Evolutionary conservation across 257 asterid species (phyloP).

Genomic region (Anisodus acutangulus): DNA sequence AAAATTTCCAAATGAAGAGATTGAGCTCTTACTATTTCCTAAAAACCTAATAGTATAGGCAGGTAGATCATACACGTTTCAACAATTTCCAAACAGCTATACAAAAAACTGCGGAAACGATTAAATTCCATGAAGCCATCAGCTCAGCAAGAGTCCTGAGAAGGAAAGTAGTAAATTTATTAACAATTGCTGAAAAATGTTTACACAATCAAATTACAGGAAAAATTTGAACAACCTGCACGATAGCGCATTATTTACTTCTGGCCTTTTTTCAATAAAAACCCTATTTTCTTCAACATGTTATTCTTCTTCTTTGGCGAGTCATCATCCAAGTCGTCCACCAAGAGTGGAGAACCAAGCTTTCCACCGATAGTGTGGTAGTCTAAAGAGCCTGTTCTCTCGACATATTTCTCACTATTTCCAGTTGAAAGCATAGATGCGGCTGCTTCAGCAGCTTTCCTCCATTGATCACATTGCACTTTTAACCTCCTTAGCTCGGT

Average conservation of each 20-base stretch:
- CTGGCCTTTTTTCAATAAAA: constrained; percentile 79
- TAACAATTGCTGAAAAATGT: constrained; percentile 9
- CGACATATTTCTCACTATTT: constrained; percentile 59
- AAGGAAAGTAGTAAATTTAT: constrained; percentile 16
- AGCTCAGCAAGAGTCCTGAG: neutral
- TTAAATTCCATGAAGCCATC: neutral
- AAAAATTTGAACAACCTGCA: constrained; percentile 30
- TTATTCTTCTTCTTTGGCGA: constrained; percentile 79
- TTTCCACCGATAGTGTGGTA: constrained; percentile 71
- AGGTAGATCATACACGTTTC: neutral
- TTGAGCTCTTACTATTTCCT: neutral
- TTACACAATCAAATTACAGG: neutral
- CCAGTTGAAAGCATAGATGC: constrained; percentile 76
- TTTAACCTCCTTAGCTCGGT: constrained; percentile 76
- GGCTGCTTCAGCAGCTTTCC: constrained; percentile 97
- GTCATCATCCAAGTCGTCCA: constrained; percentile 72
- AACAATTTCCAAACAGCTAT: constrained; percentile 28
- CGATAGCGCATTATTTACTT: constrained; percentile 42
- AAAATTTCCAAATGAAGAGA: neutral
- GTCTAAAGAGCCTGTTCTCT: constrained; percentile 63
- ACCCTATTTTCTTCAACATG: constrained; percentile 83
- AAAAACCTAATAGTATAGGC: neutral
- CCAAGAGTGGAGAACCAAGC: constrained; percentile 56
- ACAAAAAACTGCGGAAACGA: constrained; percentile 18
- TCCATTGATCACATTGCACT: constrained; percentile 95